A percentile compares a stretch with the other conserved stretches of the same genome.
Conservation (phyloP, 225 moss, liverwort and hornwort species). For the Sphagnum contortum region DNA sequence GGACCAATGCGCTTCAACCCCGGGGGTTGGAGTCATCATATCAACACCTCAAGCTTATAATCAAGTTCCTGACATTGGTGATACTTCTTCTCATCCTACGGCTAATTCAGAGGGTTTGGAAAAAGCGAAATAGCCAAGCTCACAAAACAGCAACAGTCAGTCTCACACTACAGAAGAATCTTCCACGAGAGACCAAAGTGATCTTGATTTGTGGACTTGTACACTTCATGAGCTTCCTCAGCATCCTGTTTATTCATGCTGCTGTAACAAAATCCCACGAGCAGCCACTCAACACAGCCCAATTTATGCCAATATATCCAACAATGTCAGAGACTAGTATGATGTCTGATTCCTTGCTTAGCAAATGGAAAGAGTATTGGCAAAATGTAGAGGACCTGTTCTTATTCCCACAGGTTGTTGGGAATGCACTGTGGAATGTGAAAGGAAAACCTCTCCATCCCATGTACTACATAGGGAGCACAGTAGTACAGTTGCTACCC, state of each 20-base stretch:
- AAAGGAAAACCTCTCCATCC: conserved; percentile 32
- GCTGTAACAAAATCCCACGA: not conserved
- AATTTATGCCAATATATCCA: no score
- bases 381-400: conserved; percentile 46
- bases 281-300: no score
- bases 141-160: not conserved
- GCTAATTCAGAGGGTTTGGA: conserved; percentile 42
- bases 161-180: conserved; percentile 3
- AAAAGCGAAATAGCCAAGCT: conserved; percentile 7
- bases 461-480: conserved; percentile 29
- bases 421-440: conserved; percentile 27
- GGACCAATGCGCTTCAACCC: no score
- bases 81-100: conserved; percentile 33
- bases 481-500: conserved; percentile 38
- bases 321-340: not conserved
- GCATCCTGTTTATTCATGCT: conserved; percentile 22
- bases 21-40: no score
- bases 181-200: conserved; percentile 16
- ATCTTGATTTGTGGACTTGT: conserved; percentile 19
- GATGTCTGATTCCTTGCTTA: conserved; percentile 10
- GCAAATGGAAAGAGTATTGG: conserved; percentile 35
- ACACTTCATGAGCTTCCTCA: conserved; percentile 27
- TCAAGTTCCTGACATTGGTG: conserved; percentile 37
- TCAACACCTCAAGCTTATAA: no score
- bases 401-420: conserved; percentile 41